Conservation (phyloP, 768 basidiomycete species). For the Trametopsis cervina region DNA sequence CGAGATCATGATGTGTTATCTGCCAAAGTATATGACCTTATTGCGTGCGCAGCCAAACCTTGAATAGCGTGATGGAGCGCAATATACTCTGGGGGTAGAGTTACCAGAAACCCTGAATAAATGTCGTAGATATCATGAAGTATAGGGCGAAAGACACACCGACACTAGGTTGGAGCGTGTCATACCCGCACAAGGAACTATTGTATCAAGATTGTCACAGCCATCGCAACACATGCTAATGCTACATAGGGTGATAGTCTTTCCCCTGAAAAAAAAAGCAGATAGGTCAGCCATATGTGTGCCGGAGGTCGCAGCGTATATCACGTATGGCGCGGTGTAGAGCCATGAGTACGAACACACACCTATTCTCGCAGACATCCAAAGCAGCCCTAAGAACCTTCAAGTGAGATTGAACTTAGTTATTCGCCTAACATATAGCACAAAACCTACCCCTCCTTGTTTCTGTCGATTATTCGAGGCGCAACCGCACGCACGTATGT, state of each 20-base stretch:
- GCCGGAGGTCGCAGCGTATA: no score
- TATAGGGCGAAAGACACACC: no score
- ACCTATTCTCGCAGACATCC: conserved; percentile 96
- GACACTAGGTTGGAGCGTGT: no score
- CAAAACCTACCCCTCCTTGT: conserved; percentile 79
- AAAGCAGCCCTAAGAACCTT: conserved; percentile 89
- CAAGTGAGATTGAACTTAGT: neutral
- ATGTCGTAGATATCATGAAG: no score
- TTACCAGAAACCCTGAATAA: no score
- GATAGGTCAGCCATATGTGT: neutral
- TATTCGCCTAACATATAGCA: neutral
- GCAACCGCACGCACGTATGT: conserved; percentile 90
- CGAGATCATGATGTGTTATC: no score
- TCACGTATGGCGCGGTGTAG: no score
- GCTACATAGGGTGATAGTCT: conserved; percentile 94
- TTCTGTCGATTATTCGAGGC: conserved; percentile 85
- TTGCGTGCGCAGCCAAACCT: no score
- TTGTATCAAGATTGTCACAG: conserved; percentile 55
- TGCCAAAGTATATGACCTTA: no score
- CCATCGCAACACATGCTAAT: conserved; percentile 91
- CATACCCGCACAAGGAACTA: conserved; percentile 15
- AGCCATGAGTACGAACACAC: conserved; percentile 24
- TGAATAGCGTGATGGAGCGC: no score
- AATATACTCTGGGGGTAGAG: no score
- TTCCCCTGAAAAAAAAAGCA: conserved; percentile 53